Evolutionary conservation across 2,329 filamentous ascomycete species (phyloP), one percentile per base, ranked within the genome.

Genomic region (Aaosphaeria arxii): DNA sequence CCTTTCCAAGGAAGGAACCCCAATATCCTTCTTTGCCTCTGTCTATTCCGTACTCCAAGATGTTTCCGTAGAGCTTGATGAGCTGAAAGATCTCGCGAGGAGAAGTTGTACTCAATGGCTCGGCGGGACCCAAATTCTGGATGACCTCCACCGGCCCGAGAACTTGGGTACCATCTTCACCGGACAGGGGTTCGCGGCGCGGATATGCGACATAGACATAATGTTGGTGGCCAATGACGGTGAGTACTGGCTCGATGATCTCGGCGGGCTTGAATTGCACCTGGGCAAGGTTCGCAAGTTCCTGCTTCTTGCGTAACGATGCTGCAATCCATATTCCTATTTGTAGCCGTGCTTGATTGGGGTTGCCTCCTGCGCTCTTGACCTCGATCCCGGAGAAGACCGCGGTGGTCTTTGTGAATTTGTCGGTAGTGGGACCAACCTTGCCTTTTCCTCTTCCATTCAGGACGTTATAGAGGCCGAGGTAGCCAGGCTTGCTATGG

Each of bases 371-470:
- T 36, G 48, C 48, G 44, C 48, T 47, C 43, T 55, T 56, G 24
- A 58, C 52, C 48, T 58, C 50, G 9, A 56, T 56, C 7, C 54
- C 54, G 17, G 46, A 56, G 43, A 56, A 56, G 28, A 56, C 50
- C 5, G 30, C 32, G 6, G 44, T 28, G 6, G 42, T 40, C 30
- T 17, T 30, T 11, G 49, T 56, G 36, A 45, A 52, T 32, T 50
- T 52, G 30, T 53, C 51, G 30, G 43, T 52, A 11, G 52, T 52
- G 42, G 52, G 47, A 6, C 40, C 48, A 11, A 52, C 36, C 35
- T 52, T 38, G 29, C 13, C 6, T 39, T 17, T 42, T 17, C 46
- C 49, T 9, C 38, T 44, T 45, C 40, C 46, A 32, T 44, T 45
- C 30, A 56, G 44, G 28, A 31, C 43, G 9, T 42, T 53, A 36